These are phyloP conservation scores for Globisporangium nunn DNA, from an alignment of 352 stramenopile genomes.

Conservation along the genomic window DNA sequence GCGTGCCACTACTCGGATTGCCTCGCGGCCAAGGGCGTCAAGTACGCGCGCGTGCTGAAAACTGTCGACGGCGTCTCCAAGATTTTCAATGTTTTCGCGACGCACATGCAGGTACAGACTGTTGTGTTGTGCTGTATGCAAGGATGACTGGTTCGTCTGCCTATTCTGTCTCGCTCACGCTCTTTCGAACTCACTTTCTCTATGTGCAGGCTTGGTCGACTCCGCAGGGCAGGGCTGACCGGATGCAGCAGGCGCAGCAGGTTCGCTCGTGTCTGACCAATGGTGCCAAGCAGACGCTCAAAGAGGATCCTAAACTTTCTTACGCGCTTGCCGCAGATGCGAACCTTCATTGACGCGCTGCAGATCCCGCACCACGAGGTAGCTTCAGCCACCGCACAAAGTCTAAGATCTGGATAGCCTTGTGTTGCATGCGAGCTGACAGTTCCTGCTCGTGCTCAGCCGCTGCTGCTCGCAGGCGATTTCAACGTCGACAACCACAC, in stretches of 20 bases:
- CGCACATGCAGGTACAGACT: constrained; percentile 64
- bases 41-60: constrained; percentile 74
- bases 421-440: background rate
- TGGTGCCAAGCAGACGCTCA: background rate
- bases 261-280: constrained; percentile 12
- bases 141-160: background rate
- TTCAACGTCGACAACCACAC: constrained; percentile 85
- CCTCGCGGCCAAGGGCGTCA: constrained; percentile 76
- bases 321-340: constrained; percentile 29
- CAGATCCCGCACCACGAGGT: constrained; percentile 65
- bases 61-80: constrained; percentile 39
- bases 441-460: constrained; percentile 18
- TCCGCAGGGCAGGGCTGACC: constrained; percentile 42
- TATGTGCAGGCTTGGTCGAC: constrained; percentile 63
- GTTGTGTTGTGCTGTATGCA: background rate
- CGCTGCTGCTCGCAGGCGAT: constrained; percentile 72
- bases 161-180: background rate
- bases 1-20: constrained; percentile 83
- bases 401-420: too few species aligned
- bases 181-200: background rate
- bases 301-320: too few species aligned
- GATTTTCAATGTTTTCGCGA: constrained; percentile 82
- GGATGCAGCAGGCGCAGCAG: constrained; percentile 61
- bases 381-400: background rate
- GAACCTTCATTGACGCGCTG: constrained; percentile 51